Evolutionary conservation across 2,329 filamentous ascomycete species (phyloP), one percentile per base, ranked within the genome.

Genomic region (Alternaria sp.): DNA sequence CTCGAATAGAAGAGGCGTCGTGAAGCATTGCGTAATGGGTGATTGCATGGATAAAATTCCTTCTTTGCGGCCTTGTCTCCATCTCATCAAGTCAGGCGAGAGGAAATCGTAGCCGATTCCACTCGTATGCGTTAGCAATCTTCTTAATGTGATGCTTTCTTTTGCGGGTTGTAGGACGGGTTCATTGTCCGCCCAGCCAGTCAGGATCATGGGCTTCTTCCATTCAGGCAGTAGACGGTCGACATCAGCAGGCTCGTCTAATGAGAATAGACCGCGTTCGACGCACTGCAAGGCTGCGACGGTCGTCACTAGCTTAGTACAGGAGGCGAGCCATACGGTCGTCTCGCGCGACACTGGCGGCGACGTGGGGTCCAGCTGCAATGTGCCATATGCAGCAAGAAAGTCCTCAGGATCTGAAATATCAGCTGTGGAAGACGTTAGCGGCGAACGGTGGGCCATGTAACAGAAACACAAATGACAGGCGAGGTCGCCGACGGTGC

Each of bases 301-400:
- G 10, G 65, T 60, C 27, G 71, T 72, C 4, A 71, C 56, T 4
- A 77, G 55, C 53, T 75, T 77, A 40, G 63, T 71, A 52, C 73
- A 75, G 2, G 72, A 75, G 12, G 74, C 73, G 10, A 75, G 61
- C 74, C 73, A 77, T 64, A 77, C 69, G 9, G 70, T 65, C 4
- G 65, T 69, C n/a, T 74, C 60, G 27, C 54, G 54, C 3, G 62
- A 57, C n/a, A 71, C 63, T 18, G 62, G 41, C 4, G 57, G 28
- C 28, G 66, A 69, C 10, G 54, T 41, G 41, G 68, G 59, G 16
- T 64, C 62, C 2, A 69, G 54, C 48, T 60, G 45, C 49, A 70
- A 7, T 2, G 64, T 71, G 27, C 66, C 68, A 32, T 63, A 67
- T 40, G 60, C 60, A 43, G 61, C 46, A 41, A 63, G 51, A 49